phyloP scores from a whole-genome alignment of 768 basidiomycete genomes.

The Clitopilus hobsonii region DNA sequence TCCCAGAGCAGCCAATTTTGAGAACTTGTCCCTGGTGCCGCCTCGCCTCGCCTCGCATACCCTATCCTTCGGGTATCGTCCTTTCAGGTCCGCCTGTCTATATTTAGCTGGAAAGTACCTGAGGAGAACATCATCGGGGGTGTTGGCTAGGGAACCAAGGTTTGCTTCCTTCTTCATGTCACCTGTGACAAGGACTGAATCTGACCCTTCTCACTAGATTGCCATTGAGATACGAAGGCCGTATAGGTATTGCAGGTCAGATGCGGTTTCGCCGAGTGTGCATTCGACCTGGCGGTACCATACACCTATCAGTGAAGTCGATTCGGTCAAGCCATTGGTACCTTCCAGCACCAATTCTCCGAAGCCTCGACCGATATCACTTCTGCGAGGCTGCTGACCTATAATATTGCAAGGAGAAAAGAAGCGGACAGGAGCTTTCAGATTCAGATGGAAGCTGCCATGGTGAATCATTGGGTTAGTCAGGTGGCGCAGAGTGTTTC shows the following conservation, averaged over 20 bases:
- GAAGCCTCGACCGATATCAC: constrained; percentile 88
- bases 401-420: constrained; percentile 94
- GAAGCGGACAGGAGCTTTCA: constrained; percentile 84
- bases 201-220: constrained; percentile 38
- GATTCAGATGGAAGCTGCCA: constrained; percentile 94
- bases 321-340: constrained; percentile 91
- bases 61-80: too few species aligned
- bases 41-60: too few species aligned
- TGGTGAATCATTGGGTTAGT: constrained; percentile 94
- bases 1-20: too few species aligned
- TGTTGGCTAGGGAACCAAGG: constrained; percentile 90
- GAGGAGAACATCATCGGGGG: constrained; percentile 89
- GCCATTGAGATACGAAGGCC: constrained; percentile 97
- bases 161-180: constrained; percentile 13
- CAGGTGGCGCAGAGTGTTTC: constrained; percentile 85
- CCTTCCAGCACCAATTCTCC: constrained; percentile 93
- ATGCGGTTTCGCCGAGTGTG: constrained; percentile 98
- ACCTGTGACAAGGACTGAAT: neutral
- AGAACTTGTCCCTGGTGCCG: too few species aligned
- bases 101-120: too few species aligned
- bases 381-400: constrained; percentile 84
- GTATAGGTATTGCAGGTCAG: constrained; percentile 97
- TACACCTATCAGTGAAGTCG: constrained; percentile 93
- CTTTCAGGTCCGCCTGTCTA: too few species aligned
- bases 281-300: constrained; percentile 92